Base-by-base conservation (phyloP, 768 basidiomycete species). In the Amyloporia xantha region DNA sequence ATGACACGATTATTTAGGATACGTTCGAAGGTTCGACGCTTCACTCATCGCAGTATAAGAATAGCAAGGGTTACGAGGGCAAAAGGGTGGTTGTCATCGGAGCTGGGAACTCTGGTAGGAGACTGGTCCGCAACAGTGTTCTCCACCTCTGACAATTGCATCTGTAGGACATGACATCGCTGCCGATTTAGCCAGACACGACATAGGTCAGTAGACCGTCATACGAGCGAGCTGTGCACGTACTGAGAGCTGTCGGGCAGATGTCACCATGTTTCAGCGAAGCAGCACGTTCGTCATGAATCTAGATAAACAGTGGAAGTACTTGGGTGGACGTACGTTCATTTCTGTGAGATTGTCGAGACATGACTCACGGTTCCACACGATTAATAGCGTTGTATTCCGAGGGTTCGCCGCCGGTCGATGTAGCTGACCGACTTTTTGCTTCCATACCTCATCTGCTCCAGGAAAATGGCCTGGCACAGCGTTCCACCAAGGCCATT, bases 71-170 rank as follows among this genome's bases (percentile, higher is more conserved):
- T 30, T 79, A 81, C 55, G 37, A 59, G 1, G 86, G 82, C 12
- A 87, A 86, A 66, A 87, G 81, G 58, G 83, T 86, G 0, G 70
- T 81, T 3, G 77, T 89, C 1, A 66, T 88, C 4, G 85, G 86
- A 1, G 72, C 84, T 13, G 79, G 79, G 45, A 84, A 81, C 11
- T 82, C 78, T 2, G 73, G 75, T 73, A 39, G 6, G 38, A 7
- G 12, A 9, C 9, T 9, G 9, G 7, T 39, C 38, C 10, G 10
- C 10, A 10, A n/a, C 17, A 39, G 7, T 10, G 9, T 7, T 9
- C 6, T 39, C 7, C 38, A 19, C 19, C 38, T 39, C 38, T 21
- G 9, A 21, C 19, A 39, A 39, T n/a, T n/a, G n/a, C 38, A 3
- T 39, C 10, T 21, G 2, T 30, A 62, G 74, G 67, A 0, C 76